Conservation (phyloP, 129 eudicot species). For the Tagetes erecta region DNA sequence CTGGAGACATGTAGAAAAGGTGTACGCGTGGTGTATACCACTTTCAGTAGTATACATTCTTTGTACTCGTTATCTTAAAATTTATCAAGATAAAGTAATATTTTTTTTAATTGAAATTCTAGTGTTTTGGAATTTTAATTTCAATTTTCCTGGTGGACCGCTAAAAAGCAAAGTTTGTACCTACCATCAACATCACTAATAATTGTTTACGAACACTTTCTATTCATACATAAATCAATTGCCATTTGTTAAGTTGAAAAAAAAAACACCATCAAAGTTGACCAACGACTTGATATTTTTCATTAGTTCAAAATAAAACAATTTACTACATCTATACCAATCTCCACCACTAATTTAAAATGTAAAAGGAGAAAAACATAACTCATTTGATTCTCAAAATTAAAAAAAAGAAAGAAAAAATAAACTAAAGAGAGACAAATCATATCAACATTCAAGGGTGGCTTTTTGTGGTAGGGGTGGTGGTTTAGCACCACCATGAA, state of each 20-base stretch:
- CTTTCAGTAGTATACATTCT: no score
- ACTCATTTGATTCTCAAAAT: constrained; percentile 41
- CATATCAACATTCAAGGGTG: constrained; percentile 45
- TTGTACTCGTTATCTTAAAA: no score
- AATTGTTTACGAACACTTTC: constrained; percentile 19
- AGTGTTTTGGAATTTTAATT: not conserved
- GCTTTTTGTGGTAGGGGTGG: constrained; percentile 35
- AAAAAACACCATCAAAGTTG: constrained; percentile 24
- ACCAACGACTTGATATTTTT: constrained; percentile 26
- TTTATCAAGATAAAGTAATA: not conserved
- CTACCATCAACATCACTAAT: constrained; percentile 20
- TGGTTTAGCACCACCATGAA: constrained; percentile 29
- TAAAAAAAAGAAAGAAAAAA: not conserved
- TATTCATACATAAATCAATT: constrained; percentile 25
- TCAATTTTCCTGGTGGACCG: constrained; percentile 7
- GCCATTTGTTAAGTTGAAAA: constrained; percentile 23
- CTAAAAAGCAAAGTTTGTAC: constrained; percentile 14
- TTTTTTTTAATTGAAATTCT: not conserved
- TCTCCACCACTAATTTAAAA: constrained; percentile 33
- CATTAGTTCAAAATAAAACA: constrained; percentile 19
- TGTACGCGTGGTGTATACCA: no score
- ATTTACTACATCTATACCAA: constrained; percentile 45
- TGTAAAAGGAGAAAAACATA: not conserved
- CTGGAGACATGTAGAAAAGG: no score
- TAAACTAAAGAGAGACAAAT: constrained; percentile 1